Base-by-base conservation (phyloP, 139 green algal genomes). In the Ostreobium quekettii region DNA sequence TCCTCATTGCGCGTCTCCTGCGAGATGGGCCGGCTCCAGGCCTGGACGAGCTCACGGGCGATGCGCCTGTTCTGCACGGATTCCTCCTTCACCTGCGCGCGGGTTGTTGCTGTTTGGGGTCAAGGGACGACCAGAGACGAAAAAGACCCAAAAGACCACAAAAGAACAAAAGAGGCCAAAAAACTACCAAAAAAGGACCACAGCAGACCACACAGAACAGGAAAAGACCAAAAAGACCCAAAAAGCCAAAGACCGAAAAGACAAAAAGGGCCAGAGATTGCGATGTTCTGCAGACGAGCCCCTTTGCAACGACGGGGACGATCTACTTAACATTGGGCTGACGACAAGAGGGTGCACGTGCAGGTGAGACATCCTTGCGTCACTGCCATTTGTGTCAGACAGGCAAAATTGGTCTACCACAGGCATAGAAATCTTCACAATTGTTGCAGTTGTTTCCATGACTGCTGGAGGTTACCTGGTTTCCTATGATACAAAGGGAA, bases 41-140 rank as follows among this genome's bases (percentile, higher is more conserved):
- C 36, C 71, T 80, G 75, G 57, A 84, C 78, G 39, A 84, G 70
- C 58, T 82, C 72, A 22, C 57, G 53, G 26, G 78, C 78, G 0
- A 76, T 29, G 28, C 59, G 65, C 31, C 65, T 71, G 72, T 84
- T 81, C 6, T 75, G 57, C 28, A n/a, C 7, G 24, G 78, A 77
- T 64, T 84, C 78, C 31, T 77, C 68, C 47, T 42, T 39, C 59
- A 33, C 42, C 53, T 62, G 19, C 53, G 31, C 53, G 8, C 11
- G 19, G 19, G 15, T 15, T 19, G 15, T 19, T 26, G 19, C 19
- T 19, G 19, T 53, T 19, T 53, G 15, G 19, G 15, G 42, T 26
- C 42, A 53, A 53, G 19, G 19, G 15, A 53, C 11, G 42, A 53
- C 42, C 15, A 53, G 11, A 19, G 42, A 53, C 42, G 19, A 19